A percentile compares a stretch with the other conserved stretches of the same genome.
These are phyloP conservation scores for Xylaria intraflava DNA, from an alignment of 495 filamentous ascomycete species.

Conservation along the genomic window DNA sequence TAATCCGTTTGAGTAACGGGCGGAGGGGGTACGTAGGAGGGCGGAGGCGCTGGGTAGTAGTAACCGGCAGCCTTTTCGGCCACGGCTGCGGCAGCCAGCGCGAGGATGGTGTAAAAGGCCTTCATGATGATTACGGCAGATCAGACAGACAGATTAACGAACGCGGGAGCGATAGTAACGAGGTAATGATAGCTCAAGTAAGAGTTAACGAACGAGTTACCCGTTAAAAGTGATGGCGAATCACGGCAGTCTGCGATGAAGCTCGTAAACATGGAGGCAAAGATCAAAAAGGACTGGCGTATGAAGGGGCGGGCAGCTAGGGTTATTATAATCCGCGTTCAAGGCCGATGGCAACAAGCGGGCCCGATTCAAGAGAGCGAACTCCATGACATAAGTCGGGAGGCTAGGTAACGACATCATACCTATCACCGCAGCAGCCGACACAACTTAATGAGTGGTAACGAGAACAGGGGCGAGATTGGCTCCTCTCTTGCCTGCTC, in stretches of 20 bases:
- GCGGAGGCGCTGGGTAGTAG: not conserved
- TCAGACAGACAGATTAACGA: conserved; percentile 20
- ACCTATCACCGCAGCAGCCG: not conserved
- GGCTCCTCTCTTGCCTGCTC: not conserved
- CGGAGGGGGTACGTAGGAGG: conserved; percentile 13
- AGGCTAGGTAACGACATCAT: not conserved
- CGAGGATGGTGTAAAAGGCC: conserved; percentile 32
- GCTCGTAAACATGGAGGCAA: not conserved
- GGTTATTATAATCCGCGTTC: conserved; percentile 4
- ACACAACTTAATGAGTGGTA: not conserved
- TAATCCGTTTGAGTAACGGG: conserved; percentile 21
- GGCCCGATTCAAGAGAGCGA: not conserved
- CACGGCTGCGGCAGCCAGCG: conserved; percentile 35
- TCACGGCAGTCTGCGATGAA: not conserved
- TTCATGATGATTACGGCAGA: conserved; percentile 34
- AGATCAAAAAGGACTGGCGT: not conserved
- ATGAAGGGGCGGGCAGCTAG: not conserved
- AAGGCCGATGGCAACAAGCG: not conserved
- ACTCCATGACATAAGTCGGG: not conserved
- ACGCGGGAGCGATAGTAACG: conserved; percentile 10
- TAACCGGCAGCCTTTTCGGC: conserved; percentile 18
- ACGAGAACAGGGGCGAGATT: not conserved
- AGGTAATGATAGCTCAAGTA: conserved; percentile 31
- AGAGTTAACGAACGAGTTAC: conserved; percentile 46
- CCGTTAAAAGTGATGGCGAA: conserved; percentile 7